These are phyloP conservation scores for Physcomitrellopsis africana DNA, from an alignment of 225 moss, liverwort and hornwort species.

Conservation along the genomic window DNA sequence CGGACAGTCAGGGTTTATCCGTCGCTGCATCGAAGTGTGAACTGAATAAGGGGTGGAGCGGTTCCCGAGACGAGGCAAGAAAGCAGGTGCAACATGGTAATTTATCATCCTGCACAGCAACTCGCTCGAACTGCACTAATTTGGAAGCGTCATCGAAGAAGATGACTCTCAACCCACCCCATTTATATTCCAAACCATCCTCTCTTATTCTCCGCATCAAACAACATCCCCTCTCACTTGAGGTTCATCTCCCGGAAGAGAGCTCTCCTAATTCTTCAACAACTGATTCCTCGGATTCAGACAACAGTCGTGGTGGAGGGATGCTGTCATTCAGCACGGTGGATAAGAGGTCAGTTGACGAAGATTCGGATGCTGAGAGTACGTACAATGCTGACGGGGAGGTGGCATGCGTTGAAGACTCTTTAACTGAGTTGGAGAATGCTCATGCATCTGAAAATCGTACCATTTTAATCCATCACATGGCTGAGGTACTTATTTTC, in stretches of 20 bases:
- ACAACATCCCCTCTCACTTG: conserved; percentile 59
- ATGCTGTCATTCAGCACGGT: conserved; percentile 55
- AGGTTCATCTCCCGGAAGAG: conserved; percentile 58
- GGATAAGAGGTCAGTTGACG: conserved; percentile 45
- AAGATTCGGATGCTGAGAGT: conserved; percentile 61
- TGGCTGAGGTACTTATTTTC: conserved; percentile 69
- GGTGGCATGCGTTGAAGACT: conserved; percentile 21
- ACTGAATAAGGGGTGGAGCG: conserved; percentile 20
- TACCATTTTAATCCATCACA: conserved; percentile 68
- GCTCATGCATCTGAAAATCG: conserved; percentile 66
- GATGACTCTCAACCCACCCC: conserved; percentile 34
- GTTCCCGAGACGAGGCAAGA: conserved; percentile 12
- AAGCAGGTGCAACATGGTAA: conserved; percentile 29
- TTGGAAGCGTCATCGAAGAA: conserved; percentile 35
- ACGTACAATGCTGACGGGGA: conserved; percentile 45
- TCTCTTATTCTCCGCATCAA: conserved; percentile 64
- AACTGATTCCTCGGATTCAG: conserved; percentile 55
- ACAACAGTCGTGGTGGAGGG: conserved; percentile 47
- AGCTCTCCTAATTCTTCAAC: conserved; percentile 56
- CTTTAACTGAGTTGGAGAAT: conserved; percentile 61
- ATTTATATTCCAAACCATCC: conserved; percentile 55
- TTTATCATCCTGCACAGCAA: conserved; percentile 54
- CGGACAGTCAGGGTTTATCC: conserved; percentile 28
- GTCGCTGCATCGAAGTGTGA: conserved; percentile 42
- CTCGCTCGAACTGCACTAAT: conserved; percentile 43